These are phyloP conservation scores for Lactifluus hygrophoroides DNA, from an alignment of 768 basidiomycete genomes.

Conservation along the genomic window DNA sequence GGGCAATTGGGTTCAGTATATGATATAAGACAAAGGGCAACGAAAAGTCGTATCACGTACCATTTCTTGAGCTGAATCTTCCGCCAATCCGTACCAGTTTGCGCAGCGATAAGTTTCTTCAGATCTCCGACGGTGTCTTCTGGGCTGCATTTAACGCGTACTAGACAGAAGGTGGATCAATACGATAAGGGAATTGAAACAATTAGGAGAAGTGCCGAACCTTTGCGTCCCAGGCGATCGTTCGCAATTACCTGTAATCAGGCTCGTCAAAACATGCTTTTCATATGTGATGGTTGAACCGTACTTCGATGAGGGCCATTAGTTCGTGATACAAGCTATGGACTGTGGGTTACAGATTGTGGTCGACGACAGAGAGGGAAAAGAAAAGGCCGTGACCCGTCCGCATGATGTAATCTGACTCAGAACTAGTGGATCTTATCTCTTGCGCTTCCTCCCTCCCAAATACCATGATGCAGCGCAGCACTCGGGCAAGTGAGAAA, in stretches of 20 bases:
- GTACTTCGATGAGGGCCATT: constrained; percentile 30
- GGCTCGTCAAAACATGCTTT: neutral
- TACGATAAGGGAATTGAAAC: neutral
- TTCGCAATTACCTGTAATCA: constrained; percentile 77
- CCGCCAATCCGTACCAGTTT: constrained; percentile 75
- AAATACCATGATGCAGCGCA: neutral
- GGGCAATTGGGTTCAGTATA: neutral
- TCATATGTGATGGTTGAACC: neutral
- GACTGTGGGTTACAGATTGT: neutral
- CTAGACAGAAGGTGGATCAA: constrained; percentile 32
- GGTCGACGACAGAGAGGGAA: neutral
- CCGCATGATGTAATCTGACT: constrained; percentile 5
- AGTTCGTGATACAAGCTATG: neutral
- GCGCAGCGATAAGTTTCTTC: constrained; percentile 94
- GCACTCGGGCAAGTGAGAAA: neutral
- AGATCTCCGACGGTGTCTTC: constrained; percentile 97
- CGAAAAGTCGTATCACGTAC: constrained; percentile 35
- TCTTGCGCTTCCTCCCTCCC: neutral
- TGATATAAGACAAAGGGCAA: neutral
- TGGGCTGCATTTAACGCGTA: constrained; percentile 90
- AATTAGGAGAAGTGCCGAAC: constrained; percentile 33
- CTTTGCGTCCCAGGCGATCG: constrained; percentile 91
- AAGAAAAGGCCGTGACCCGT: too few species aligned
- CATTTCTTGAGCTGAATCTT: constrained; percentile 98
- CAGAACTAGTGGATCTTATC: too few species aligned